Evolutionary conservation across 1,139 yeast species (phyloP).

Genomic region (Williopsis jadinii): DNA sequence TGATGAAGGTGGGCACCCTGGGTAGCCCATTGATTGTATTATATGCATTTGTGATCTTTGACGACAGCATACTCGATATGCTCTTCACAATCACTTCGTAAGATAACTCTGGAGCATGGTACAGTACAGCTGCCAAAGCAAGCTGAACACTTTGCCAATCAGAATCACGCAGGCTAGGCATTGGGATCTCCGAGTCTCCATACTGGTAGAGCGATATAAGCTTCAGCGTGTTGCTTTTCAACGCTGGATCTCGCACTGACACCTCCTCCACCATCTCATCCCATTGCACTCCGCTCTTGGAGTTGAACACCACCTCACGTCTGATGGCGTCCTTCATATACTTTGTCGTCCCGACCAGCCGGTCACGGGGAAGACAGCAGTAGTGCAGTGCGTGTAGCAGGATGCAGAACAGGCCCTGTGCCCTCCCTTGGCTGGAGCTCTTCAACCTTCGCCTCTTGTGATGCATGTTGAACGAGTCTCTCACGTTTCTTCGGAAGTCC

Average conservation of each 20-base stretch:
- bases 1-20: slow-evolving; percentile 21
- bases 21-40: slow-evolving; percentile 25
- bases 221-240: slow-evolving; percentile 3
- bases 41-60: slow-evolving; percentile 18
- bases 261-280: background rate
- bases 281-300: too few relatives aligned
- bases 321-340: slow-evolving; percentile 1
- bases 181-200: slow-evolving; percentile 6
- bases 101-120: slow-evolving; percentile 4
- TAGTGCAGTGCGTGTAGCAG: slow-evolving; percentile 14
- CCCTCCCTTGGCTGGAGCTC: slow-evolving; percentile 2
- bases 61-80: slow-evolving; percentile 24
- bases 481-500: slow-evolving; percentile 8
- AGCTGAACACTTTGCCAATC: background rate
- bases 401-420: slow-evolving; percentile 10
- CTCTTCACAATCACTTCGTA: slow-evolving; percentile 20
- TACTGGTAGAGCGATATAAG: slow-evolving; percentile 7
- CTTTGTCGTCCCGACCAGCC: slow-evolving; percentile 1
- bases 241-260: background rate
- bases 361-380: slow-evolving; percentile 5
- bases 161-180: background rate
- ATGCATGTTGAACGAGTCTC: slow-evolving; percentile 1
- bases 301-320: slow-evolving; percentile 1
- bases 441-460: slow-evolving; percentile 4
- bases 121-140: background rate